These are phyloP conservation scores for Stachybotrys chartarum DNA, from an alignment of 2,329 filamentous ascomycete genomes.

Conservation along the genomic window DNA sequence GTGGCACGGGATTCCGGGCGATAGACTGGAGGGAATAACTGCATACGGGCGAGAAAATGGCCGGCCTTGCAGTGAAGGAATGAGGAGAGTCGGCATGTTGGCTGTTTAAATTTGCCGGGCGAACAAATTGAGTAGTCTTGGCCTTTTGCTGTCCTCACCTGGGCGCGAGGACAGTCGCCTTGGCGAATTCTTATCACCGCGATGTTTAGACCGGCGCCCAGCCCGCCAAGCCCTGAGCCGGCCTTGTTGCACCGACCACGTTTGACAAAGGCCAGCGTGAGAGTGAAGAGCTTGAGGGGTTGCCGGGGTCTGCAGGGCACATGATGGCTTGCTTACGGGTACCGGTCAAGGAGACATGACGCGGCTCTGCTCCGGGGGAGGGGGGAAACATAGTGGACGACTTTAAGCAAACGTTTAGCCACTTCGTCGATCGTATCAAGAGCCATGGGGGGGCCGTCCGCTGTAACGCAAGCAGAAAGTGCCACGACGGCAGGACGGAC, in stretches of 20 bases:
- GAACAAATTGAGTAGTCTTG: not conserved
- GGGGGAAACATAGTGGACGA: no score
- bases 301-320: no score
- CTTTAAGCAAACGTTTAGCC: no score
- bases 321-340: not conserved
- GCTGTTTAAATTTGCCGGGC: not conserved
- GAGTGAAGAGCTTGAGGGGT: no score
- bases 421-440: no score
- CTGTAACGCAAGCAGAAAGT: not conserved
- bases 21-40: not conserved
- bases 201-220: not conserved
- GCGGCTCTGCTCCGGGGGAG: no score
- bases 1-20: no score
- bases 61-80: not conserved
- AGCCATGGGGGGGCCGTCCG: no score
- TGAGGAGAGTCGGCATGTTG: not conserved
- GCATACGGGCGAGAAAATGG: not conserved
- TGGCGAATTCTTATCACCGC: conserved; percentile 1
- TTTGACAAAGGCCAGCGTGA: not conserved
- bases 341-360: no score
- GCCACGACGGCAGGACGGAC: not conserved
- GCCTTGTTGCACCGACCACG: not conserved
- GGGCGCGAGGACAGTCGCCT: not conserved
- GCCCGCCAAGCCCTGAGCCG: not conserved
- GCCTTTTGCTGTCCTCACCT: not conserved